Base-by-base conservation (phyloP, 2,329 filamentous ascomycete genomes). In the Didymella arachidicola region DNA sequence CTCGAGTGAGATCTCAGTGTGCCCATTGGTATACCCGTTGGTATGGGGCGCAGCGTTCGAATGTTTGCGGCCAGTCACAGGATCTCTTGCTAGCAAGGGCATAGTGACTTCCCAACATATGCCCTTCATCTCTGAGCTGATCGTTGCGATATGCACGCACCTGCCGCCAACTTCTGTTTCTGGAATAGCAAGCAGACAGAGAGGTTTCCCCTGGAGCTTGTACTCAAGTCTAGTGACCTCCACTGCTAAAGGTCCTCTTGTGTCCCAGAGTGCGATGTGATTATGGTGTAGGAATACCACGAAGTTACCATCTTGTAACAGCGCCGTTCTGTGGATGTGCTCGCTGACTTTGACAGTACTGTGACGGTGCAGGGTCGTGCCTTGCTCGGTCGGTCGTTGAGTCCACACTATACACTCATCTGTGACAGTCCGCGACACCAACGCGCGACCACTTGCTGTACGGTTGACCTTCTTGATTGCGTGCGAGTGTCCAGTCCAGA, bases 371-470 rank as follows among this genome's bases (percentile, higher is more conserved):
- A 95, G 80, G 11, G 81, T 84, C 47, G 84, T 82, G 29, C 82
- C 82, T 18, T 66, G 58, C 49, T 80, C 79, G 39, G 79, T 79
- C 26, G 81, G 76, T 53, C 82, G 79, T 73, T 96, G 91, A 61
- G 85, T 87, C 93, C 93, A 97, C 3, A 97, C 85, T 64, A 94
- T 87, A 57, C 88, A 89, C 74, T 96, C 91, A 59, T 92, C 90
- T 42, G 88, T 83, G 59, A 87, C 83, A 0, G 93, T 96, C 50
- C 92, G 85, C 7, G 93, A 96, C 30, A 96, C 87, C 42, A 97
- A 81, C 4, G 92, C 89, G 63, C 87, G 84, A 8, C 93, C 93
- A 68, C 88, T 91, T 42, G 90, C 90, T 69, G 93, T 96, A 60
- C 93, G 89, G 44, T 96, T 89, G 59, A 97, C 91, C 72, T 96